These are phyloP conservation scores for Elymus sibiricus DNA, from an alignment of 176 grass and related monocot genomes.

Conservation along the genomic window DNA sequence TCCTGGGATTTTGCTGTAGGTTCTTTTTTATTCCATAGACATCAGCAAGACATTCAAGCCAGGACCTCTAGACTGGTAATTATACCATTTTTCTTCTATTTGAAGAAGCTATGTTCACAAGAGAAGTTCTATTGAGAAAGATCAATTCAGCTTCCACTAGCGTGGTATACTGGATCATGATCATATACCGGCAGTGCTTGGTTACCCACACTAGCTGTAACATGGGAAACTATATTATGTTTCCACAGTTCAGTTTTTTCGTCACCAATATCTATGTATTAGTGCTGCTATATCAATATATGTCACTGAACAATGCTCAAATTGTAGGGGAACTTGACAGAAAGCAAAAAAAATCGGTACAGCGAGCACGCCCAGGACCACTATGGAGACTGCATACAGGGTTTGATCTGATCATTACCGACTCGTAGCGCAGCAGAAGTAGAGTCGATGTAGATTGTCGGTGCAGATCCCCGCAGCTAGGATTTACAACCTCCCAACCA, in stretches of 20 bases:
- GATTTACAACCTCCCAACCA: no score
- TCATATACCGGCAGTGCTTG: neutral
- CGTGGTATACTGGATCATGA: neutral
- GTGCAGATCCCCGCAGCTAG: no score
- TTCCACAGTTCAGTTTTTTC: neutral
- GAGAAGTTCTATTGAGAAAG: neutral
- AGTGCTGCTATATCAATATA: neutral
- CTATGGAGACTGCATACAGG: no score
- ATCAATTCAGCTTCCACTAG: neutral
- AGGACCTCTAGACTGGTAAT: conserved; percentile 93
- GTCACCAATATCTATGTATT: neutral
- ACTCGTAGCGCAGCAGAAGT: no score
- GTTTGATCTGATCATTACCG: no score
- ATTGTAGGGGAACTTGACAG: no score
- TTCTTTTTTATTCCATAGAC: conserved; percentile 91
- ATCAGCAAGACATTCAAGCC: conserved; percentile 82
- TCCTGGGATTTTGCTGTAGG: conserved; percentile 46
- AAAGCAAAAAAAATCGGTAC: no score
- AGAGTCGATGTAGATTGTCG: no score
- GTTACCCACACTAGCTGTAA: neutral
- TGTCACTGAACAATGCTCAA: no score
- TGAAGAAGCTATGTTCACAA: neutral
- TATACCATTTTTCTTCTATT: neutral
- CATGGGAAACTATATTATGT: neutral
- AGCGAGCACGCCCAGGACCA: no score